These are phyloP conservation scores for Agrostemma githago DNA, from an alignment of 148 eudicot species.

Conservation along the genomic window DNA sequence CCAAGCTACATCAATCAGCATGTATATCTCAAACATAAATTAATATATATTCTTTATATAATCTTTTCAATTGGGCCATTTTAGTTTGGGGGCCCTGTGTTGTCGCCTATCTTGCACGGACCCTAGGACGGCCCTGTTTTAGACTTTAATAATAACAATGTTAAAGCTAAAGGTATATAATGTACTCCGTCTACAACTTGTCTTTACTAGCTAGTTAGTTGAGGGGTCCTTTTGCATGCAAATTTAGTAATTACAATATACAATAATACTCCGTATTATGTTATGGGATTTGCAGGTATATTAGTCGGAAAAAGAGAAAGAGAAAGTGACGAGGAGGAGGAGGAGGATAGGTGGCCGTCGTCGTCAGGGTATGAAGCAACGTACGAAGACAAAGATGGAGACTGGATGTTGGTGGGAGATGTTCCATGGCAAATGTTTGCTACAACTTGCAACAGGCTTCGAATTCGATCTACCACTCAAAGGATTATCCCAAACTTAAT, in stretches of 20 bases:
- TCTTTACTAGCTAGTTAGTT: too few species aligned
- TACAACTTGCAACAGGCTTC: conserved; percentile 27
- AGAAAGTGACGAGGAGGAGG: not conserved
- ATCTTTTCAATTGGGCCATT: too few species aligned
- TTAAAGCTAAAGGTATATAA: not conserved
- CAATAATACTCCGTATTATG: not conserved
- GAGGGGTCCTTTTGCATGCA: too few species aligned
- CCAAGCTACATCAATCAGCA: too few species aligned
- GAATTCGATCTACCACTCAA: conserved; percentile 16
- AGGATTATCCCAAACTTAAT: conserved; percentile 14
- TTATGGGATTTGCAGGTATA: conserved; percentile 8
- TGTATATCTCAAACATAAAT: too few species aligned
- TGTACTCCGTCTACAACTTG: too few species aligned
- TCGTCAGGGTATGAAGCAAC: conserved; percentile 21
- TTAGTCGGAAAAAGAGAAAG: not conserved
- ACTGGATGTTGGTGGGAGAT: conserved; percentile 39
- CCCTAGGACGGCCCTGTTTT: too few species aligned
- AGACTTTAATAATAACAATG: not conserved
- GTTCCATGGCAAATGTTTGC: conserved; percentile 39
- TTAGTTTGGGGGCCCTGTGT: too few species aligned
- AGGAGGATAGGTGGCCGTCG: too few species aligned
- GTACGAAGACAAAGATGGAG: conserved; percentile 33
- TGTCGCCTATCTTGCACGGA: too few species aligned
- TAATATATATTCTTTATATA: too few species aligned
- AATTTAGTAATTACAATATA: not conserved